phyloP scores from a whole-genome alignment of 768 basidiomycete genomes.

The Hygrocybe punicea region DNA sequence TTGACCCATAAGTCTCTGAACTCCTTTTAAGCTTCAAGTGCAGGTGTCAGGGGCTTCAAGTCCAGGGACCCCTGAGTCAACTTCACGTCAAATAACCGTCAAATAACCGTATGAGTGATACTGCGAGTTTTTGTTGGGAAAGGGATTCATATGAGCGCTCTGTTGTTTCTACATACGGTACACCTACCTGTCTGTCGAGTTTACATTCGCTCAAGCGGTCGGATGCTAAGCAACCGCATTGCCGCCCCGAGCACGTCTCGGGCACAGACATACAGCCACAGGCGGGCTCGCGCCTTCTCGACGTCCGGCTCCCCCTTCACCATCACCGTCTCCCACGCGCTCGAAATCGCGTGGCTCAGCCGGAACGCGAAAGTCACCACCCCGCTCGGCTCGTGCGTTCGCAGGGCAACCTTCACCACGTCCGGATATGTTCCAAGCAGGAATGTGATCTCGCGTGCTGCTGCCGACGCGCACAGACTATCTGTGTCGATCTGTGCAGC shows the following conservation, averaged over 20 bases:
- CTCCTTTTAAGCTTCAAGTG: no score
- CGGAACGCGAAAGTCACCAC: slow-evolving; percentile 89
- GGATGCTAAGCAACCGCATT: slow-evolving; percentile 83
- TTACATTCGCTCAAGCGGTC: slow-evolving; percentile 91
- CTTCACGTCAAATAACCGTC: no score
- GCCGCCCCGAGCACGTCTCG: slow-evolving; percentile 85
- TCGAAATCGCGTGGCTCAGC: slow-evolving; percentile 82
- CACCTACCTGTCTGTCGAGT: no score
- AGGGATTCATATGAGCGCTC: no score
- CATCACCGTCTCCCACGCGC: slow-evolving; percentile 87
- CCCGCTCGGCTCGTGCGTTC: slow-evolving; percentile 83
- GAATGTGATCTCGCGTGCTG: slow-evolving; percentile 81
- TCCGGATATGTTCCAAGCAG: slow-evolving; percentile 90
- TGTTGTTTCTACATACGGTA: no score
- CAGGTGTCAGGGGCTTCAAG: no score
- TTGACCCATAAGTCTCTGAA: no score
- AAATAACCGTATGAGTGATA: no score
- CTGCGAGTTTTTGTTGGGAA: no score
- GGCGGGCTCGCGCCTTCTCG: slow-evolving; percentile 74
- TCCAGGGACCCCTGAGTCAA: no score
- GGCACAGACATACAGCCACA: slow-evolving; percentile 87
- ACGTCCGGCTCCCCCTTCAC: slow-evolving; percentile 79
- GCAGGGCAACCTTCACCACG: slow-evolving; percentile 80
- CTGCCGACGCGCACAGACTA: slow-evolving; percentile 61
- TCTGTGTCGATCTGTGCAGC: slow-evolving; percentile 64